Percentiles rank a stretch among this genome's conserved stretches.
Conservation (phyloP, 2,329 filamentous ascomycete species). For the Gremmenia infestans region DNA sequence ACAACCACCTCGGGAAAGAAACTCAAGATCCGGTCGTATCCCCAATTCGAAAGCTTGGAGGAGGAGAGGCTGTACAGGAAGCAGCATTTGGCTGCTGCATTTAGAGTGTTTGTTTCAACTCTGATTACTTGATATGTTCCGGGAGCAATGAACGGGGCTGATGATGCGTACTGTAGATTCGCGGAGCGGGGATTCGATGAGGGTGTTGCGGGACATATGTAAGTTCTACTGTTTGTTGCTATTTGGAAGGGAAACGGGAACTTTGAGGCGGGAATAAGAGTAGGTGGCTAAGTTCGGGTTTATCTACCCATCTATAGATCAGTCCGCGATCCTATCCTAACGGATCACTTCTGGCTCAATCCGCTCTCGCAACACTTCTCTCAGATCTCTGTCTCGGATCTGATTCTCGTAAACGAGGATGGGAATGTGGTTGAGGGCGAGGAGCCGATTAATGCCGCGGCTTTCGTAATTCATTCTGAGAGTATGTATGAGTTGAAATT, state of each 20-base stretch:
- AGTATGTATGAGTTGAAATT: slow-evolving; percentile 12
- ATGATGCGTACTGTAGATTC: slow-evolving; percentile 12
- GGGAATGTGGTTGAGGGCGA: slow-evolving; percentile 61
- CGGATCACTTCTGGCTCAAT: slow-evolving; percentile 47
- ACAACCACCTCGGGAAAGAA: slow-evolving; percentile 40
- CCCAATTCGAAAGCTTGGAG: slow-evolving; percentile 22
- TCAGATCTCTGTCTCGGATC: slow-evolving; percentile 55
- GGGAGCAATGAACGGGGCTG: background rate
- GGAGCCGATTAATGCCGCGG: slow-evolving; percentile 41
- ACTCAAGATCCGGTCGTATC: slow-evolving; percentile 42
- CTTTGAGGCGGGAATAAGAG: too few species aligned
- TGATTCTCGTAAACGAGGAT: slow-evolving; percentile 58
- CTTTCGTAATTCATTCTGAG: slow-evolving; percentile 42
- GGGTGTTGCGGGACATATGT: slow-evolving; percentile 58
- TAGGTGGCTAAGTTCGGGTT: background rate
- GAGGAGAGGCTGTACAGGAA: slow-evolving; percentile 25
- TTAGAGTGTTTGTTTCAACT: slow-evolving; percentile 13
- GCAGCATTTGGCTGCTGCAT: slow-evolving; percentile 26
- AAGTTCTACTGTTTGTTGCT: background rate
- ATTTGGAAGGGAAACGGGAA: too few species aligned
- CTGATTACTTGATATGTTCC: background rate
- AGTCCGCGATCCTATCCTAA: slow-evolving; percentile 35
- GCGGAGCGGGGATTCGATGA: slow-evolving; percentile 39
- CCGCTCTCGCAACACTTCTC: slow-evolving; percentile 60
- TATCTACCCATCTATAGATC: slow-evolving; percentile 32